Conservation (phyloP, 2,329 filamentous ascomycete species). For the Neonectria faginata region DNA sequence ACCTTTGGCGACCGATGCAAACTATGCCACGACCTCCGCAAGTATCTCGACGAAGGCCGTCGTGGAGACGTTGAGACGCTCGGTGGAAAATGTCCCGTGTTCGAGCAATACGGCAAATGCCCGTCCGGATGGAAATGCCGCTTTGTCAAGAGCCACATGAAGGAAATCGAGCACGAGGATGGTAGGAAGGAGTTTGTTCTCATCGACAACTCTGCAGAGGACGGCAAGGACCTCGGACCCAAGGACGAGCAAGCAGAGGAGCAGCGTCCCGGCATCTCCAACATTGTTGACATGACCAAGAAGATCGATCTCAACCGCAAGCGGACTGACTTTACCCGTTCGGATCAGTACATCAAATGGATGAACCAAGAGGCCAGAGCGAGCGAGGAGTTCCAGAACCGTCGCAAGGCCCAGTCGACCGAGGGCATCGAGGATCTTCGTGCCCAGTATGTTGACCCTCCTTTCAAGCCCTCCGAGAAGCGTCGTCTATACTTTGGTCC, state of each 20-base stretch:
- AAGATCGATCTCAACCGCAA: slow-evolving; percentile 83
- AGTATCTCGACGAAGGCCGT: slow-evolving; percentile 85
- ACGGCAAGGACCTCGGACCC: slow-evolving; percentile 45
- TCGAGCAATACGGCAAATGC: slow-evolving; percentile 80
- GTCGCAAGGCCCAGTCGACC: slow-evolving; percentile 56
- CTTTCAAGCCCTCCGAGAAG: slow-evolving; percentile 92
- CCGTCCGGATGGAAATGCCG: slow-evolving; percentile 93
- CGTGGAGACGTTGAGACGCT: slow-evolving; percentile 83
- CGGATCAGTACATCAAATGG: slow-evolving; percentile 83
- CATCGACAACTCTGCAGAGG: slow-evolving; percentile 52
- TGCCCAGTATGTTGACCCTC: slow-evolving; percentile 85
- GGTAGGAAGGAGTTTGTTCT: slow-evolving; percentile 86
- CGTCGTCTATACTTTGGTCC: slow-evolving; percentile 91
- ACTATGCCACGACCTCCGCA: slow-evolving; percentile 84
- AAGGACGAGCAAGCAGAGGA: slow-evolving; percentile 59
- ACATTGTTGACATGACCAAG: slow-evolving; percentile 74
- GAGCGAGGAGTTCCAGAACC: slow-evolving; percentile 55
- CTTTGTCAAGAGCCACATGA: slow-evolving; percentile 87
- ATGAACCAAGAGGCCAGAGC: slow-evolving; percentile 71
- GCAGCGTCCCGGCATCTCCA: slow-evolving; percentile 75
- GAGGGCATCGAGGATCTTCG: slow-evolving; percentile 74
- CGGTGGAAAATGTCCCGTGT: slow-evolving; percentile 83
- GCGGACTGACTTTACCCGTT: slow-evolving; percentile 75
- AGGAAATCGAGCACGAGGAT: slow-evolving; percentile 81
- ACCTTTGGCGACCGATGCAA: slow-evolving; percentile 84